These are phyloP conservation scores for Aspergillus haitiensis DNA, from an alignment of 495 filamentous ascomycete genomes.

Conservation along the genomic window DNA sequence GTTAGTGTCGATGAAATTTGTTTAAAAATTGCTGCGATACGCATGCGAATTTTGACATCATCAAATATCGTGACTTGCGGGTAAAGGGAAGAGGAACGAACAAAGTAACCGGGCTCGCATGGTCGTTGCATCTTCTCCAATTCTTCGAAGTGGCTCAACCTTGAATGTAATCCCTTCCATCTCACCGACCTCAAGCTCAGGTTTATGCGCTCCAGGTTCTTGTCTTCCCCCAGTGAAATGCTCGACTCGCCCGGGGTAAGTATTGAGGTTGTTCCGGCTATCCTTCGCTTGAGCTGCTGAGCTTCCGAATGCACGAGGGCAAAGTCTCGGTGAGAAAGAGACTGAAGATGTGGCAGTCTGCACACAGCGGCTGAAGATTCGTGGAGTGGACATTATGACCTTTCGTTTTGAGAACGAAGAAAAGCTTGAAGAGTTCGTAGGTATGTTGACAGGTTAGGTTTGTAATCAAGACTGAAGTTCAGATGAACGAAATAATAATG, in stretches of 20 bases:
- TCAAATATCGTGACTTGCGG: too few relatives aligned
- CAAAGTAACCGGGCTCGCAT: slow-evolving; percentile 88
- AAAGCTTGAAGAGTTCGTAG: not conserved
- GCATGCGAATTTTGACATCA: too few relatives aligned
- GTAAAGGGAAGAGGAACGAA: slow-evolving; percentile 48
- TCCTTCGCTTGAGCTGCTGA: slow-evolving; percentile 38
- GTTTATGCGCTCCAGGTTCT: slow-evolving; percentile 46
- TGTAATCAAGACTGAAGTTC: slow-evolving; percentile 7
- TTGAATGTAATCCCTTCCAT: slow-evolving; percentile 85
- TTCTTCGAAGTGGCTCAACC: slow-evolving; percentile 80
- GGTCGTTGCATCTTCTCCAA: slow-evolving; percentile 76
- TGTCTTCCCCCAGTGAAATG: slow-evolving; percentile 63
- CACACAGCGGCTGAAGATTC: slow-evolving; percentile 35
- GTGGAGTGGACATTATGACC: slow-evolving; percentile 41
- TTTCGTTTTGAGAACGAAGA: slow-evolving; percentile 2
- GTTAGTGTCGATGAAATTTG: too few relatives aligned
- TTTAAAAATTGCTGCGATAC: too few relatives aligned
- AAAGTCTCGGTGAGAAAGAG: slow-evolving; percentile 25
- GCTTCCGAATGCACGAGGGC: slow-evolving; percentile 37
- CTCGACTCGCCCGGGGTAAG: slow-evolving; percentile 59
- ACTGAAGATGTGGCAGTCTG: slow-evolving; percentile 31
- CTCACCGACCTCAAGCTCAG: slow-evolving; percentile 88
- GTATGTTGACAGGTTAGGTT: not conserved
- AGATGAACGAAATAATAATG: slow-evolving; percentile 11
- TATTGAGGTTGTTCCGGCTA: slow-evolving; percentile 50